A percentile compares a stretch with the other conserved stretches of the same genome.
phyloP scores from a whole-genome alignment of 345 rosid genomes.

The Lenwebbia sp. region DNA sequence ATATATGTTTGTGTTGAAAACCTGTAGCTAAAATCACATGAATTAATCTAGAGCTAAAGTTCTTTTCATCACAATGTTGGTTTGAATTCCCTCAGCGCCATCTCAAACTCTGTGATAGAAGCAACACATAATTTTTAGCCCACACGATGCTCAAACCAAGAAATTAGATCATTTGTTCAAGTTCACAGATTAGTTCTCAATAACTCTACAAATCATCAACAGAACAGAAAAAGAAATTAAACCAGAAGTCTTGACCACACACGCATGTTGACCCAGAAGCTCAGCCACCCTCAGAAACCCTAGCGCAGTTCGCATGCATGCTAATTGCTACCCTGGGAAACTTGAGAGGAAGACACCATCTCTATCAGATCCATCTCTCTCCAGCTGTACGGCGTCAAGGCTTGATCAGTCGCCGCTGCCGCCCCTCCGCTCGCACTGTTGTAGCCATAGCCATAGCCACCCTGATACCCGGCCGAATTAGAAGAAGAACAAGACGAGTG shows the following conservation, averaged over 20 bases:
- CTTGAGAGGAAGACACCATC: constrained; percentile 52
- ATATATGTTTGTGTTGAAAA: neutral
- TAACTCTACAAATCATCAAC: neutral
- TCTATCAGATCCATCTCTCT: constrained; percentile 95
- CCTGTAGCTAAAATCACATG: neutral
- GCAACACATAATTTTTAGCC: neutral
- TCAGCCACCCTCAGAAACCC: neutral
- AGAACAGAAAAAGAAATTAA: neutral
- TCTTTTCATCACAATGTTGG: neutral
- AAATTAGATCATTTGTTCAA: neutral
- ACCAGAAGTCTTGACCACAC: neutral
- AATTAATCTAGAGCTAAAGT: neutral
- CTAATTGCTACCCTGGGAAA: constrained; percentile 4
- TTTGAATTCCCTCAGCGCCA: neutral
- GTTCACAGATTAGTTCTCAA: neutral
- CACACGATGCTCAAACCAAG: neutral
- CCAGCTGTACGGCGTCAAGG: constrained; percentile 8
- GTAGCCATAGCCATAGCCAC: constrained; percentile 1
- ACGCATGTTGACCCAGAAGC: neutral
- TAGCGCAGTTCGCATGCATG: neutral
- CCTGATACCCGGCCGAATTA: neutral
- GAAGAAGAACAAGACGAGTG: neutral
- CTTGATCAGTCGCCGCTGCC: constrained; percentile 9
- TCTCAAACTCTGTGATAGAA: neutral
- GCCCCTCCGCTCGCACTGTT: neutral